Base-by-base conservation (phyloP, 2,329 filamentous ascomycete species). In the Pyrenophora graminea region DNA sequence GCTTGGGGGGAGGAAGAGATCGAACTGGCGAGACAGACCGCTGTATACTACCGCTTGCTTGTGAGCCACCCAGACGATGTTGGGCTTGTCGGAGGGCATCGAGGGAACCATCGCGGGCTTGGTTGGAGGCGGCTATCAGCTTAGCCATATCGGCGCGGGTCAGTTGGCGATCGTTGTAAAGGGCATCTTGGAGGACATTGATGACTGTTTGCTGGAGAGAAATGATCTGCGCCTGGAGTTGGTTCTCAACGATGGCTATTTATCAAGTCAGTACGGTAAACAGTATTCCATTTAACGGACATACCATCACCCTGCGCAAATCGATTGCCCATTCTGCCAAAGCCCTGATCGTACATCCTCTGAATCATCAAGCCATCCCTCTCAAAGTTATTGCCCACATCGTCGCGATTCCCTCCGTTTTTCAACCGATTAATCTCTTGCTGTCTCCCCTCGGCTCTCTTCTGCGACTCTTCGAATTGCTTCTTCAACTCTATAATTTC, bases 181-280 rank as follows among this genome's bases (percentile, higher is more conserved):
- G 62, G n/a, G 75, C 75, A 41, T 76, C 74, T 63, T 77, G 74
- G 13, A 77, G 68, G 39, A 77, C 70, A 30, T 64, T 64, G 53
- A 77, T 77, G 48, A 77, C 75, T 9, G 74, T 75, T 36, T 76
- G 73, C 48, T 77, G 75, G 15, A 77, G 69, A 9, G 67, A 58
- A 39, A 77, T 76, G 54, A 76, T 72, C 46, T 76, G 74, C 9
- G 70, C 70, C 57, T 76, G 75, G 23, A 77, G 68, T 44, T 70
- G 67, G 53, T 76, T 77, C 48, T 76, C 72, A 3, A 74, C 74
- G 19, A 74, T 65, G 15, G 71, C 73, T 76, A 48, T 3, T 30
- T 5, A 30, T 12, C 10, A 30, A 12, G 27, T 30, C 9, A 30
- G 27, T 30, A 12, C 27, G 8, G 27, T 30, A 7, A 30, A 25